Evolutionary conservation across 257 asterid species (phyloP).

Genomic region (Solanum virginianum): DNA sequence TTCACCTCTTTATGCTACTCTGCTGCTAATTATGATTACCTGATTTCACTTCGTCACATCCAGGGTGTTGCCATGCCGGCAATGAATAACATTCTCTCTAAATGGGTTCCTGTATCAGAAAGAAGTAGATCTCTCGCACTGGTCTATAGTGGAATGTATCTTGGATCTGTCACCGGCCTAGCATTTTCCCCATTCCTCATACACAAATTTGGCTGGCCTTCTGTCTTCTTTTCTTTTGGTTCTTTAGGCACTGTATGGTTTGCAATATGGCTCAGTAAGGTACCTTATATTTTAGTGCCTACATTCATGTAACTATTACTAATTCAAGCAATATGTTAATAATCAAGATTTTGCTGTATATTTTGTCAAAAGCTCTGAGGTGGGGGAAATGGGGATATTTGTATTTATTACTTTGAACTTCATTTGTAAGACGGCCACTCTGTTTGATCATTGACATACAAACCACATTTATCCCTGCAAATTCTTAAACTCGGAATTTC

Average conservation of each 20-base stretch:
- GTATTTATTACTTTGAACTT: background rate
- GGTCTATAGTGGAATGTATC: slow-evolving; percentile 96
- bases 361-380: background rate
- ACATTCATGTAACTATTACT: background rate
- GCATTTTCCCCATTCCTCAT: slow-evolving; percentile 84
- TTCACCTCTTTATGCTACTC: background rate
- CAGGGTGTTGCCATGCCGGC: slow-evolving; percentile 99
- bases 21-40: background rate
- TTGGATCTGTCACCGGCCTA: slow-evolving; percentile 84
- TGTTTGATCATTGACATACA: background rate
- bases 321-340: background rate
- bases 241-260: slow-evolving; percentile 82
- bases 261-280: slow-evolving; percentile 67
- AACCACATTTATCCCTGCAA: background rate
- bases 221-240: slow-evolving; percentile 83
- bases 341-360: background rate
- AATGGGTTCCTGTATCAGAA: slow-evolving; percentile 92
- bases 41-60: slow-evolving; percentile 5
- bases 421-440: background rate
- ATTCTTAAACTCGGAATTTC: background rate
- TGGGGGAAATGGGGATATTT: background rate
- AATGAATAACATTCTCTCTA: slow-evolving; percentile 79
- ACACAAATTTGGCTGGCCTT: slow-evolving; percentile 88
- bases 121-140: slow-evolving; percentile 89
- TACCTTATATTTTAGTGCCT: slow-evolving; percentile 6